These are phyloP conservation scores for Tuber brumale DNA, from an alignment of 495 filamentous ascomycete genomes.

Conservation along the genomic window DNA sequence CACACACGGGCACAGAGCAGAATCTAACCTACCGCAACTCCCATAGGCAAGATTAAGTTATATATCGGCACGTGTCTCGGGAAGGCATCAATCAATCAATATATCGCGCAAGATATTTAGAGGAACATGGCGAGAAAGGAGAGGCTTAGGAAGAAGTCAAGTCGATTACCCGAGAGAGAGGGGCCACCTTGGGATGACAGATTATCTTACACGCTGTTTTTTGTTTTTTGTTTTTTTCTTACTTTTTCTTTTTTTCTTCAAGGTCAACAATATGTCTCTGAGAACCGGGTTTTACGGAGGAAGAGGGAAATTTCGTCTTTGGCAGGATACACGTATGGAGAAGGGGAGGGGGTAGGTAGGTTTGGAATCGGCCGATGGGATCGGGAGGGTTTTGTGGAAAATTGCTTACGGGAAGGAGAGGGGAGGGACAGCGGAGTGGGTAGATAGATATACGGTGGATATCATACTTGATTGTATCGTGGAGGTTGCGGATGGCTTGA, in stretches of 20 bases:
- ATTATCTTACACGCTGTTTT: neutral
- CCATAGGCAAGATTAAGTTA: neutral
- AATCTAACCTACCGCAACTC: neutral
- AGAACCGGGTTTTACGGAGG: neutral
- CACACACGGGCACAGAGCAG: neutral
- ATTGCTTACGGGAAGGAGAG: neutral
- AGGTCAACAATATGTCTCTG: neutral
- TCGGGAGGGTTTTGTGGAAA: neutral
- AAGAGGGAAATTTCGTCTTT: neutral
- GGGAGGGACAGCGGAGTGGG: too few relatives aligned
- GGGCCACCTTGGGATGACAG: neutral
- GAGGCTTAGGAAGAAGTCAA: neutral
- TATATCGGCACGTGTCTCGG: conserved; percentile 5
- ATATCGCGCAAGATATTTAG: neutral
- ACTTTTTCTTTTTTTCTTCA: neutral
- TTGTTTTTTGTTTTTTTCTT: neutral
- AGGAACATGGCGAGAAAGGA: neutral
- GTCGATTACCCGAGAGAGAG: neutral
- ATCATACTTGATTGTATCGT: neutral
- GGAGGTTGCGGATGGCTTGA: neutral
- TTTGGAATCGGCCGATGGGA: conserved; percentile 4
- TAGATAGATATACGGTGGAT: too few relatives aligned
- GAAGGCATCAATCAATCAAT: conserved; percentile 3
- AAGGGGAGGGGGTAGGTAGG: neutral
- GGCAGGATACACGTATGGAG: conserved; percentile 1